Evolutionary conservation across 2,329 filamentous ascomycete species (phyloP), one percentile per base, ranked within the genome.

Genomic region (Huntiella decipiens): DNA sequence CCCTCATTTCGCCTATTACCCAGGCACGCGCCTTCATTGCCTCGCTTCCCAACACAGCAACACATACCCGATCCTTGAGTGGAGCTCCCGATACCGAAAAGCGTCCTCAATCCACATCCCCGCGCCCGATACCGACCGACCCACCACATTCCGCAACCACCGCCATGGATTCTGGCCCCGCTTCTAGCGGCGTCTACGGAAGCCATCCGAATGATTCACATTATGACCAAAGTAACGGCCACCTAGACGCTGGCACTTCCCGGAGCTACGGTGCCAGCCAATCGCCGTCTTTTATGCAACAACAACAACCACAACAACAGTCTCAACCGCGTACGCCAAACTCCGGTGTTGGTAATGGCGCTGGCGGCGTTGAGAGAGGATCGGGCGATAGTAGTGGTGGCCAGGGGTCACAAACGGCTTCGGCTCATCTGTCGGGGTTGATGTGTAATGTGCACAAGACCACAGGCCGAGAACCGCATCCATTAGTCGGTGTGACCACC

Each of bases 401-500:
- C 35, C 48, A 37, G 17, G n/a, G 66, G 66, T 5, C 61, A 68
- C 7, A 60, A 64, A 39, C 61, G 64, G 2, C 66, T 1, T 73
- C 71, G 0, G 64, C 73, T 5, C 75, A 79, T 56, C 61, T 79
- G 8, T 79, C 75, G 0, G 75, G 75, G 0, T 58, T 79, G 45
- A 78, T 79, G 74, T 79, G 75, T 56, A 79, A 79, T 56, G 75
- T 79, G n/a, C 74, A 79, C 54, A 67, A 87, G 52, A 96, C 91
- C 1, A 96, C 88, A 0, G 91, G 91, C 33, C 77, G 78, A 51
- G 87, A 96, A 57, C 91, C 91, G 2, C 85, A 83, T 56, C 82
- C 91, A 2, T 67, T 96, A 2, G 91, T 98, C 0, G 91, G 91
- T 31, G 88, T 91, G 4, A 95, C 91, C 0, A 96, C 91, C 0